These are phyloP conservation scores for Paecilomyces sp. DNA, from an alignment of 2,329 filamentous ascomycete genomes.

Conservation along the genomic window DNA sequence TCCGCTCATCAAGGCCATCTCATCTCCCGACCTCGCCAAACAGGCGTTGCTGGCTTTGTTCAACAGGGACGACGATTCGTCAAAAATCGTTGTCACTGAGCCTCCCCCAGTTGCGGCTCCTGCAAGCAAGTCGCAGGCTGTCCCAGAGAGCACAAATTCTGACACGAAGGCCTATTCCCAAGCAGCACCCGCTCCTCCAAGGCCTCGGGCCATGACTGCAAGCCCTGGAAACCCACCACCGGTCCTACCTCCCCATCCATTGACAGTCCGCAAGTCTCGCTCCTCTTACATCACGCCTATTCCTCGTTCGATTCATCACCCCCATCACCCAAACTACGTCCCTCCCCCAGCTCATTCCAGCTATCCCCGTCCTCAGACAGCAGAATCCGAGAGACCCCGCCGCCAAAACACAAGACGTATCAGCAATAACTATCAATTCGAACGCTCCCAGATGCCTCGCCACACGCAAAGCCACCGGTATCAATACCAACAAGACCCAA, in stretches of 20 bases:
- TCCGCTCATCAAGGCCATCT: conserved; percentile 29
- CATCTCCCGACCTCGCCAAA: conserved; percentile 4
- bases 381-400: conserved; percentile 4
- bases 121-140: not conserved
- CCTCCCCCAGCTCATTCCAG: conserved; percentile 9
- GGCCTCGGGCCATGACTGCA: conserved; percentile 20
- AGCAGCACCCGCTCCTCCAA: not conserved
- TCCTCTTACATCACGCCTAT: conserved; percentile 11
- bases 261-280: conserved; percentile 19
- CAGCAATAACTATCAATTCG: conserved; percentile 15
- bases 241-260: conserved; percentile 19
- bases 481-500: conserved; percentile 13
- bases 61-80: not conserved
- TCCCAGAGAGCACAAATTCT: not conserved
- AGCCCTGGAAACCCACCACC: conserved; percentile 29
- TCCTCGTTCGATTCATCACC: conserved; percentile 15
- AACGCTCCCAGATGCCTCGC: conserved; percentile 15
- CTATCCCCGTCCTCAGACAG: conserved; percentile 1
- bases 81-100: not conserved
- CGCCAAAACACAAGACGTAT: conserved; percentile 9
- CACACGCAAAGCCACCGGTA: conserved; percentile 18
- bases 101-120: not conserved
- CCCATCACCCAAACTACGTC: conserved; percentile 19
- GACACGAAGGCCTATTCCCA: not conserved
- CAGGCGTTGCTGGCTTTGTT: not conserved